phyloP scores from a whole-genome alignment of 2,329 filamentous ascomycete genomes.

The Phoma herbarum region DNA sequence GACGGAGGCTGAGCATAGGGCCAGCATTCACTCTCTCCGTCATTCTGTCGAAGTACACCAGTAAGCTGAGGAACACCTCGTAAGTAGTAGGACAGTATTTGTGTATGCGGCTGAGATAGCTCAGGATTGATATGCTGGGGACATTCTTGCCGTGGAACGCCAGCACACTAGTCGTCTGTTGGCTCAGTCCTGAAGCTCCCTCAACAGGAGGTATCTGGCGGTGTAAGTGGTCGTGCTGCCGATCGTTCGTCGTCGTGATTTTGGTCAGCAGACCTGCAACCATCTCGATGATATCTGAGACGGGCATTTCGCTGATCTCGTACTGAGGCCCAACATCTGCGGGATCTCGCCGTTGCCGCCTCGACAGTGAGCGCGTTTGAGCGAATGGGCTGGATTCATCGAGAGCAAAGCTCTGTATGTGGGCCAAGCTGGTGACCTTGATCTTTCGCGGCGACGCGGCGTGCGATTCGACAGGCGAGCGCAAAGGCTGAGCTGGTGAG shows the following conservation, averaged over 20 bases:
- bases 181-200: slow-evolving; percentile 65
- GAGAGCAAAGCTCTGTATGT: slow-evolving; percentile 87
- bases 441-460: slow-evolving; percentile 67
- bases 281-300: slow-evolving; percentile 98
- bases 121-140: slow-evolving; percentile 94
- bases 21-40: slow-evolving; percentile 91
- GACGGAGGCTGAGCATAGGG: slow-evolving; percentile 71
- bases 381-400: slow-evolving; percentile 73
- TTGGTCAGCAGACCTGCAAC: slow-evolving; percentile 95
- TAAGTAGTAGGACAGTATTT: slow-evolving; percentile 99
- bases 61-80: slow-evolving; percentile 92
- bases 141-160: slow-evolving; percentile 99
- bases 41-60: slow-evolving; percentile 99
- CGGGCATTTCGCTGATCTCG: slow-evolving; percentile 97
- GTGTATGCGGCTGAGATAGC: slow-evolving; percentile 94
- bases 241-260: slow-evolving; percentile 95
- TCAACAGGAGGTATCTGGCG: slow-evolving; percentile 72
- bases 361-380: slow-evolving; percentile 55
- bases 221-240: slow-evolving; percentile 90
- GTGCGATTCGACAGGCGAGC: slow-evolving; percentile 42
- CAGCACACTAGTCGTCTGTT: slow-evolving; percentile 77
- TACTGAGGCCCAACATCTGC: slow-evolving; percentile 71
- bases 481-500: slow-evolving; percentile 38
- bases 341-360: slow-evolving; percentile 55
- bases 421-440: slow-evolving; percentile 85